Base-by-base conservation (phyloP, 139 green algal genomes). In the Chlorella sp. region DNA sequence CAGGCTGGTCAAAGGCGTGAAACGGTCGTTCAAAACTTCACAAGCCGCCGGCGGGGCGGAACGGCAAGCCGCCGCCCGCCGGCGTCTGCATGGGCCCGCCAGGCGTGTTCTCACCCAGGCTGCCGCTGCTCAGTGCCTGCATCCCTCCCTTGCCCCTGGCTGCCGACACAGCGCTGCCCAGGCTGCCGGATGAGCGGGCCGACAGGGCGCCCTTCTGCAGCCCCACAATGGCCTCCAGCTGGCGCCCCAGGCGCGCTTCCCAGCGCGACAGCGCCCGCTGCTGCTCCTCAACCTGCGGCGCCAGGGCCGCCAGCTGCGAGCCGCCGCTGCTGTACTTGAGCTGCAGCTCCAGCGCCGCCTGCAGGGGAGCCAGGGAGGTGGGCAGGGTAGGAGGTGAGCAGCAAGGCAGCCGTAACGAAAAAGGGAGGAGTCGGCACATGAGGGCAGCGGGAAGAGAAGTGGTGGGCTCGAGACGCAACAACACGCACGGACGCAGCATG, bases 161-260 rank as follows among this genome's bases (percentile, higher is more conserved):
- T 15, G 51, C 51, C 51, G 51, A 60, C 51, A 60, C 15, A 17
- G 51, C 51, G 51, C 51, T 60, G 51, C 51, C 13, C 51, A 60
- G 51, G 71, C 74, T 63, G 51, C 74, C 32, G 13, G 56, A 41
- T 0, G 55, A 69, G 34, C 75, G 75, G 1, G 75, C 75, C 36
- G 76, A 82, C 34, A 82, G 57, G 13, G 76, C 76, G 2, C 32
- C 38, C 63, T 76, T 76, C 57, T 88, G 84, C 36, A 88, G 70
- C n/a, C 60, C 74, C 38, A 88, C 84, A 6, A 88, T 82, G 3
- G 21, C 57, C 84, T 88, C 84, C 39, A 88, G 69, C 72, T 80
- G 62, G 3, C 78, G 62, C 36, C 74, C 84, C 30, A 88, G 78
- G 9, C 60, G 72, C 13, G n/a, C 84, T 64, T 88, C 84, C 84